Evolutionary conservation across 2,329 filamentous ascomycete species (phyloP).

Genomic region (Penicillium sp.): DNA sequence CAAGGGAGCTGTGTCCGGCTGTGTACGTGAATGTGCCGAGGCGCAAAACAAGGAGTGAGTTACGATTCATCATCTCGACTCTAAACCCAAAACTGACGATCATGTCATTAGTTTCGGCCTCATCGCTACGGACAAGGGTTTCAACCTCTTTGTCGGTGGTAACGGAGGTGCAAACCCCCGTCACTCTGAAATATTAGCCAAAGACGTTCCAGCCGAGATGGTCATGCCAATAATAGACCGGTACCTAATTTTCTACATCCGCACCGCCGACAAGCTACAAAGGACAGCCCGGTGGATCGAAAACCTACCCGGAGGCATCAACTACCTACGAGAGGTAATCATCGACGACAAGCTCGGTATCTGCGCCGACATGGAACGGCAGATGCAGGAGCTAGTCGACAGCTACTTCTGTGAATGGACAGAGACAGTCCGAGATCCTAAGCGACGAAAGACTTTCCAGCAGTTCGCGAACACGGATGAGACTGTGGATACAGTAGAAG

Average conservation of each 20-base stretch:
- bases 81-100: not conserved
- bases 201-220: constrained; percentile 80
- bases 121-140: constrained; percentile 89
- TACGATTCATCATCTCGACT: not conserved
- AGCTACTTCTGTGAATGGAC: constrained; percentile 92
- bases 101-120: constrained; percentile 68
- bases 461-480: constrained; percentile 85
- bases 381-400: constrained; percentile 83
- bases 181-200: constrained; percentile 79
- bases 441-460: constrained; percentile 67
- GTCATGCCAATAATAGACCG: constrained; percentile 82
- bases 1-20: constrained; percentile 86
- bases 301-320: constrained; percentile 76
- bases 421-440: constrained; percentile 71
- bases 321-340: constrained; percentile 78
- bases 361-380: constrained; percentile 76
- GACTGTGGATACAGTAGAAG: constrained; percentile 67
- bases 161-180: constrained; percentile 85
- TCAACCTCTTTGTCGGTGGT: constrained; percentile 87
- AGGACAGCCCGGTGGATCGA: constrained; percentile 88
- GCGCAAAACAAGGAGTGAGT: constrained; percentile 85
- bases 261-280: constrained; percentile 86
- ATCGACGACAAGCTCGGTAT: constrained; percentile 85
- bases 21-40: constrained; percentile 89
- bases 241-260: constrained; percentile 91